Base-by-base conservation (phyloP, 352 stramenopile genomes). In the Phytopythium delawarense region DNA sequence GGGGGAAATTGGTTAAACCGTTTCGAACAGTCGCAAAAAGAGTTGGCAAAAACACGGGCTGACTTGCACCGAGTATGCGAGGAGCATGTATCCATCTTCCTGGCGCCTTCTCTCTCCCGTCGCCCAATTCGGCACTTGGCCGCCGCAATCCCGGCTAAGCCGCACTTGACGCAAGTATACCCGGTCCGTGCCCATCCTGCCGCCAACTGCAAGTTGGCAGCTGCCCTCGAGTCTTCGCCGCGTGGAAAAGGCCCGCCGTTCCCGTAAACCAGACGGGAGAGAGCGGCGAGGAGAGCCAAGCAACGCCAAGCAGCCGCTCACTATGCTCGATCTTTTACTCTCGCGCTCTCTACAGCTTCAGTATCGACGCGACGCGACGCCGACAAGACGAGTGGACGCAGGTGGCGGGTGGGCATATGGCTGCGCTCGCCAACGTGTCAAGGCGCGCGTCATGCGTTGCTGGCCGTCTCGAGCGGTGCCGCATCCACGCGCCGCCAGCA, bases 231-330 rank as follows among this genome's bases (percentile, higher is more conserved):
- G 34, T n/a, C 34, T 53, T 35, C 21, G 48, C 46, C 4, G 21
- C 20, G n/a, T 30, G 44, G 44, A 50, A 50, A 30, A 30, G 48
- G 30, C 48, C 12, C 21, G 45, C n/a, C 7, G 15, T 55, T 55
- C 49, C 16, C 18, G 13, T 8, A 42, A 40, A 56, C 50, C 50
- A 56, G 50, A 56, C 50, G 50, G 50, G 50, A 56, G 50, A 56
- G 50, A 56, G 50, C 50, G 1, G 28, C 5, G 28, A 1, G 49
- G 13, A 3, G 49, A 55, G 49, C 49, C 49, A 55, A 34, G 49
- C 49, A 55, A 55, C 49, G 18, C 49, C 35, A 9, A 23, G 25
- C 49, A 55, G 30, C 28, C 28, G 49, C n/a, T 54, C 5, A 35
- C 11, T 50, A 52, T 34, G 3, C 20, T 28, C 44, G 21, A 50